Evolutionary conservation across 495 filamentous ascomycete species (phyloP), one percentile per base, ranked within the genome.

Genomic region (Penicillium robsamsonii): DNA sequence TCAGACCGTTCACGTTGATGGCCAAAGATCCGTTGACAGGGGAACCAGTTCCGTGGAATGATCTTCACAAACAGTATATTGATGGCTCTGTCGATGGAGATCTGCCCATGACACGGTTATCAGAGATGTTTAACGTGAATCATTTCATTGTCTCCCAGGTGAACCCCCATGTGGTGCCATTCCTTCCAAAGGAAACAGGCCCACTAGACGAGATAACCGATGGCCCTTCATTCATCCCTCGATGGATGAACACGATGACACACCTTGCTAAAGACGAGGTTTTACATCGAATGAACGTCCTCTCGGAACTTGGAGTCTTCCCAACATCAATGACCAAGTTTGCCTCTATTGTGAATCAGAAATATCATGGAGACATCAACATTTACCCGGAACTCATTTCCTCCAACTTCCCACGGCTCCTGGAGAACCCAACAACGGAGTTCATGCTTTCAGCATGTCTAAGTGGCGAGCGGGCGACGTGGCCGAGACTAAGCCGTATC

Each of bases 111-210:
- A 91, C 86, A 43, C 80, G 89, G 10, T 77, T 97, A 11, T 87
- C 92, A 0, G 92, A 96, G 61, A 93, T 96, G 89, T 96, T 96
- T 73, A 96, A 96, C 65, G 92, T 96, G 72, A 97, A 96, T 66
- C 92, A 96, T 66, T 96, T 96, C 66, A 96, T 97, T 64, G 93
- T 96, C 30, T 96, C 92, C 0, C 93, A 97, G 66, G 91, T 95
- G 44, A 97, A 96, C 64, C 93, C 93, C 1, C 93, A 97, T 61
- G 88, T 97, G 29, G 86, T 95, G 0, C 92, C 92, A 7, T 96
- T 97, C 58, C 76, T 96, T 17, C 72, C 81, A 22, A 88, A 86
- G 61, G 87, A 92, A 55, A 86, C 89, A 53, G 79, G 81, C 11
- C 73, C 79, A 0, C 73, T 73, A 29, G 65, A 70, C 12, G 64